phyloP scores from a whole-genome alignment of 2,329 filamentous ascomycete species.

The Epichloe festucae region DNA sequence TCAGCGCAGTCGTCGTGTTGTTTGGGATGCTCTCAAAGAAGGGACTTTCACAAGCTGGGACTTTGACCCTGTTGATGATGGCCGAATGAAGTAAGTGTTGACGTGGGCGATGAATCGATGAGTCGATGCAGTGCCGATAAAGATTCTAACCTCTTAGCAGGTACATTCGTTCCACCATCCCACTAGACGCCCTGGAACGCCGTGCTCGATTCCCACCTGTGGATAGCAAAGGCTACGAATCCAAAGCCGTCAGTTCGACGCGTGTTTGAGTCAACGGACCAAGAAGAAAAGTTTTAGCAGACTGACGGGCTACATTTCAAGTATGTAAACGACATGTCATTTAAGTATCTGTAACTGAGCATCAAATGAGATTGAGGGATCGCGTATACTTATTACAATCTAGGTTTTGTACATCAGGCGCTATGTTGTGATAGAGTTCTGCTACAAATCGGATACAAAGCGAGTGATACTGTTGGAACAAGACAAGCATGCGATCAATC shows the following conservation, averaged over 20 bases:
- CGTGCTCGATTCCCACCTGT: conserved; percentile 60
- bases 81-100: conserved; percentile 46
- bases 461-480: neutral
- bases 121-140: neutral
- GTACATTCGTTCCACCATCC: conserved; percentile 75
- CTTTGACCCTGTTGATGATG: conserved; percentile 62
- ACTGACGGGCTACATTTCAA: neutral
- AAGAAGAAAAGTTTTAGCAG: neutral
- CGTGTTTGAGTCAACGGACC: conserved; percentile 11
- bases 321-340: neutral
- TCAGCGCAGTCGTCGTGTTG: conserved; percentile 66
- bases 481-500: too few species aligned
- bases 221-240: conserved; percentile 39
- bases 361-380: neutral
- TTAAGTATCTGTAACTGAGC: neutral
- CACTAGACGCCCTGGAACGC: conserved; percentile 68
- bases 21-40: conserved; percentile 66
- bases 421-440: neutral
- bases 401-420: neutral
- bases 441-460: neutral
- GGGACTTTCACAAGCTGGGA: conserved; percentile 78
- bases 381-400: neutral
- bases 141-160: conserved; percentile 25
- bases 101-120: neutral
- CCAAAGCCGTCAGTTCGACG: conserved; percentile 24